Percentiles rank a stretch among this genome's conserved stretches.
Conservation (phyloP, 108 stramenopile genomes). For the Cyclotella distinguenda region DNA sequence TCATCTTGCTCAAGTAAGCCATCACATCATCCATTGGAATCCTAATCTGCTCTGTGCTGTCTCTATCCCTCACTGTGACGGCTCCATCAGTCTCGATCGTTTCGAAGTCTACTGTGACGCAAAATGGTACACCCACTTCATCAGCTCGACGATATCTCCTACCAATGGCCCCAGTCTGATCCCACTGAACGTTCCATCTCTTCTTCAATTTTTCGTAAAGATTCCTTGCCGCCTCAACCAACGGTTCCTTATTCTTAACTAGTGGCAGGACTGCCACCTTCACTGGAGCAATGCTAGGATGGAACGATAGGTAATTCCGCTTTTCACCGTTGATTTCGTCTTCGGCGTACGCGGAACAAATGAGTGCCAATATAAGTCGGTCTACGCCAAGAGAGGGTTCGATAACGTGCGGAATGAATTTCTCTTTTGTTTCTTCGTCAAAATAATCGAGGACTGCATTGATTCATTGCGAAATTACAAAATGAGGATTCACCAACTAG, state of each 20-base stretch:
- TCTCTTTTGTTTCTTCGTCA: conserved; percentile 88
- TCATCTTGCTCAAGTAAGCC: conserved; percentile 73
- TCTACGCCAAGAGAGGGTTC: conserved; percentile 96
- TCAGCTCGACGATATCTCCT: conserved; percentile 90
- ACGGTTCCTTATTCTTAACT: conserved; percentile 91
- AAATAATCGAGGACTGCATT: conserved; percentile 85
- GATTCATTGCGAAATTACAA: background rate
- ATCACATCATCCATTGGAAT: conserved; percentile 87
- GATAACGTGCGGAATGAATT: conserved; percentile 95
- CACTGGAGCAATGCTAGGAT: conserved; percentile 92
- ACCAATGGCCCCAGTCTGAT: conserved; percentile 92
- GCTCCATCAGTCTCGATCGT: conserved; percentile 88
- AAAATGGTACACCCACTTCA: conserved; percentile 95
- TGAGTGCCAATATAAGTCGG: conserved; percentile 86
- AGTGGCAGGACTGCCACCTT: conserved; percentile 94
- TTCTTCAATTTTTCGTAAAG: conserved; percentile 72
- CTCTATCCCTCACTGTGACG: conserved; percentile 95
- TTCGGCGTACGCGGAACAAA: conserved; percentile 92
- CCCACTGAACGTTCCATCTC: conserved; percentile 85
- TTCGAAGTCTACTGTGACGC: conserved; percentile 97
- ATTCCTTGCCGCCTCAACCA: conserved; percentile 74
- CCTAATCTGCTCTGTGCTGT: conserved; percentile 92
- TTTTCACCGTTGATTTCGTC: conserved; percentile 91
- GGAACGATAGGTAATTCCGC: conserved; percentile 87
- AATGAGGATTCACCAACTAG: background rate